Evolutionary conservation across 257 asterid species (phyloP).

Genomic region (Capsicum chinense): DNA sequence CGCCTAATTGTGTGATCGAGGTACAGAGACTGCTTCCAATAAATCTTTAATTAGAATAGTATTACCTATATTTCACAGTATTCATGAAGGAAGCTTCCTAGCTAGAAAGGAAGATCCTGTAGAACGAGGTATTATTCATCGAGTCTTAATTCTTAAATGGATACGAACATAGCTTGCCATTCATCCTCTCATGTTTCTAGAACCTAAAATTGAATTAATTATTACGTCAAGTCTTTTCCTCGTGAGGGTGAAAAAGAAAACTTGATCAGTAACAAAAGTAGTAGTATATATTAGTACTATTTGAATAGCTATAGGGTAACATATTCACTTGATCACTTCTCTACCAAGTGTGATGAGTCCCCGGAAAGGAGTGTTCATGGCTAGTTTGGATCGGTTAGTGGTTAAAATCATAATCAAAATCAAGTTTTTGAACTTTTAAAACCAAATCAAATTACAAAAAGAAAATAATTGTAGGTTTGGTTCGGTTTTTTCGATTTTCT

Average conservation of each 20-base stretch:
- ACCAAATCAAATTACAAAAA: too few relatives aligned
- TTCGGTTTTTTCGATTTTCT: too few relatives aligned
- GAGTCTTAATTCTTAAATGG: conserved; percentile 21
- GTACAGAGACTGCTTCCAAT: neutral
- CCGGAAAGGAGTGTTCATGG: too few relatives aligned
- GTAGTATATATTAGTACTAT: neutral
- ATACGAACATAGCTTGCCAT: neutral
- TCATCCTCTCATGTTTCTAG: conserved; percentile 14
- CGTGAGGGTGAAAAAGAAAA: neutral
- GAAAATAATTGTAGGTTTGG: too few relatives aligned
- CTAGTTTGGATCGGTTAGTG: too few relatives aligned
- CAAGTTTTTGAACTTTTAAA: too few relatives aligned
- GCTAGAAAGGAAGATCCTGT: neutral
- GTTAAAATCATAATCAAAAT: too few relatives aligned
- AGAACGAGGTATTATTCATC: neutral
- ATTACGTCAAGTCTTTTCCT: neutral
- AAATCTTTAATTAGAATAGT: neutral
- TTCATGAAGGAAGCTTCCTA: conserved; percentile 21
- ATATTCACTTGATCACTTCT: neutral
- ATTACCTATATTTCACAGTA: neutral
- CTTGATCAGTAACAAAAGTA: neutral
- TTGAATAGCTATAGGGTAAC: neutral
- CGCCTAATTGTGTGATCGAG: neutral
- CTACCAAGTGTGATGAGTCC: too few relatives aligned
- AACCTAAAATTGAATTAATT: neutral